Evolutionary conservation across 169 alveolate species (phyloP), one percentile per base, ranked within the genome.

Genomic region (Condylostoma magnum): DNA sequence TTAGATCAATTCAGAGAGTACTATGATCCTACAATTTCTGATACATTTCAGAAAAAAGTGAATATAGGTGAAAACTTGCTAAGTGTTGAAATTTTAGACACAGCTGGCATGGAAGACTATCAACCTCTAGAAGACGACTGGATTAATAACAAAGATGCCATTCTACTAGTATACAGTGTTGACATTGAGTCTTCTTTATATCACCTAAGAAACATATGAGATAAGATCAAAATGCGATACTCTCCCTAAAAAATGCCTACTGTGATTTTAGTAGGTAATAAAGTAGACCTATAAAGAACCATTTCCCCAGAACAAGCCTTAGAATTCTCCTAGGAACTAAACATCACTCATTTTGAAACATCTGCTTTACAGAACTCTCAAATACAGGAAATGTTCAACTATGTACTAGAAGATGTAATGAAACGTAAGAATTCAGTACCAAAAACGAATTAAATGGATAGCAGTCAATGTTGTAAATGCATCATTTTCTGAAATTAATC

Each of bases 81-180:
- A 46, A 56, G 52, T 37, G 68, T 77, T 10, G 72, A 77, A 69
- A 77, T 77, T 27, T 47, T 69, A 46, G 84, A 77, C 37, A 77
- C 84, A 18, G 84, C 80, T 53, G 84, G 84, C 28, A 68, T 56
- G 63, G 84, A 77, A 43, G 73, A 69, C 38, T 77, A 77, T 77
- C 38, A 58, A n/a, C 20, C 65, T 4, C 66, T 74, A 15, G 41
- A 27, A 51, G 67, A 50, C 37, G 69, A 48, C 27, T 37, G 74
- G 52, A 48, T 74, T 6, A 60, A 74, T 30, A 43, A 46, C 22
- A 33, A 38, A 25, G 75, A 74, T 52, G 82, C 71, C 6, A 63
- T 74, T 65, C 22, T 74, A 6, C 31, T 74, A 4, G 76, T 74
- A 3, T 74, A 51, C 53, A 28, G 65, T 6, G 82, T 74, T 4